Conservation (phyloP, 176 grass and related monocot genomes). For the Oryza glaberrima region DNA sequence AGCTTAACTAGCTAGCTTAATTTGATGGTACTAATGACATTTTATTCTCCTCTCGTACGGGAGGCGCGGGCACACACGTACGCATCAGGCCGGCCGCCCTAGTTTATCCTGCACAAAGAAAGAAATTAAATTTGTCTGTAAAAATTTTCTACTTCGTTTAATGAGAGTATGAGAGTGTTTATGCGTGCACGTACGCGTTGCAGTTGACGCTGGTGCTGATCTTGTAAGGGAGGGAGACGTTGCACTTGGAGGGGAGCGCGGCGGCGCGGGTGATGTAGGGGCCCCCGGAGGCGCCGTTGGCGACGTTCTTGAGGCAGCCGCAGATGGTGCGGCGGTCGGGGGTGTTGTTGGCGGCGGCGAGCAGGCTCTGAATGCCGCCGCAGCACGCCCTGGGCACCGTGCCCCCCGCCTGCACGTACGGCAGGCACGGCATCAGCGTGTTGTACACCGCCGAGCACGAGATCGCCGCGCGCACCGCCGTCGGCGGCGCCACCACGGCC, state of each 20-base stretch:
- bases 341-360: constrained; percentile 37
- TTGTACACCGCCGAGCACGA: constrained; percentile 54
- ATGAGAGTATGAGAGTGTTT: no score
- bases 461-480: constrained; percentile 30
- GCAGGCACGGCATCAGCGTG: constrained; percentile 61
- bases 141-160: no score
- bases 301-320: constrained; percentile 65
- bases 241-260: constrained; percentile 50
- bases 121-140: neutral
- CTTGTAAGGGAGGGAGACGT: constrained; percentile 51
- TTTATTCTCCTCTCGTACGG: constrained; percentile 38
- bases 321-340: constrained; percentile 60
- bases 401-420: constrained; percentile 50
- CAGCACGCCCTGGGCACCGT: constrained; percentile 42
- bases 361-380: constrained; percentile 49
- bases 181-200: constrained; percentile 40
- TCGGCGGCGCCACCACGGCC: constrained; percentile 25
- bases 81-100: neutral
- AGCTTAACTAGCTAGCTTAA: constrained; percentile 10
- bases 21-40: neutral
- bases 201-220: constrained; percentile 60
- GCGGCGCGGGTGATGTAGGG: constrained; percentile 46
- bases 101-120: constrained; percentile 45
- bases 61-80: neutral
- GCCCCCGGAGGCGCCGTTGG: constrained; percentile 36